A percentile compares a stretch with the other conserved stretches of the same genome.
These are phyloP conservation scores for Penicillium canariense DNA, from an alignment of 495 filamentous ascomycete species.

Conservation along the genomic window DNA sequence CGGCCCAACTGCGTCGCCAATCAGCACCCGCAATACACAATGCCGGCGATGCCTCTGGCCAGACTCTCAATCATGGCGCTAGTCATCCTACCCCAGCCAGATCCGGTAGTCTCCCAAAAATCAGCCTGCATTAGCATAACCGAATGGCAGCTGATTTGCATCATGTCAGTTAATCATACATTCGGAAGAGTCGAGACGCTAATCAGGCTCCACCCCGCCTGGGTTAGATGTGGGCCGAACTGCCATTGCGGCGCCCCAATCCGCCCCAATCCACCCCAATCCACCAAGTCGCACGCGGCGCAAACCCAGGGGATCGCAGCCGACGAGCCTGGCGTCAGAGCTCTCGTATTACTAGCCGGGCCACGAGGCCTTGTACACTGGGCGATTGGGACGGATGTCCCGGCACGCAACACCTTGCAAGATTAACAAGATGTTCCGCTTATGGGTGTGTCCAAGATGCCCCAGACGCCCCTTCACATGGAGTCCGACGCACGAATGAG, in stretches of 20 bases:
- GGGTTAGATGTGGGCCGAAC: background rate
- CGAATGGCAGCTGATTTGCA: background rate
- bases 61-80: background rate
- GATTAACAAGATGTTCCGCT: background rate
- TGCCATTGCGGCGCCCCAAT: slow-evolving; percentile 11
- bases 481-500: slow-evolving; percentile 19
- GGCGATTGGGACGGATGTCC: too few species aligned
- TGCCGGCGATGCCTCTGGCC: background rate
- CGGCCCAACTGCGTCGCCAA: slow-evolving; percentile 14
- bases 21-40: slow-evolving; percentile 8
- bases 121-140: background rate
- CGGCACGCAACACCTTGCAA: too few species aligned
- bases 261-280: background rate
- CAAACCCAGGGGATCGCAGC: background rate
- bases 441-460: background rate
- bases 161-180: background rate
- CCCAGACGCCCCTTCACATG: slow-evolving; percentile 4
- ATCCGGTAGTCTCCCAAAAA: background rate
- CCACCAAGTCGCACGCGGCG: background rate
- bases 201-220: slow-evolving; percentile 2
- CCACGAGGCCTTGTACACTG: background rate
- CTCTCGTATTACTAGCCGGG: background rate
- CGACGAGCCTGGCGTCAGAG: background rate
- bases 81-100: background rate
- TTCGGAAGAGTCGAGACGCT: background rate